phyloP scores from a whole-genome alignment of 140 eudicot genomes.

The Senecio squalidus region DNA sequence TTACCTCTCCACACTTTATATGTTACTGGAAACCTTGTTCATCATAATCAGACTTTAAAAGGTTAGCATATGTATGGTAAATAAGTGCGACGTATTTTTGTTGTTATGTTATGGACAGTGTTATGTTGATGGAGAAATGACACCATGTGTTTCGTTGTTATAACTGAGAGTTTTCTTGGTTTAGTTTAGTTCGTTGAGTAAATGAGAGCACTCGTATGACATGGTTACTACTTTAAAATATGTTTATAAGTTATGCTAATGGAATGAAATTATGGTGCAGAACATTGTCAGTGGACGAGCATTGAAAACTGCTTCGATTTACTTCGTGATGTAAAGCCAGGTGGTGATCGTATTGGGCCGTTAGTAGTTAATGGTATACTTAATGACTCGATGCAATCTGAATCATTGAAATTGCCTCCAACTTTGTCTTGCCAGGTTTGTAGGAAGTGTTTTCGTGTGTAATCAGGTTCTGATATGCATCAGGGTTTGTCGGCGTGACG shows the following conservation, averaged over 20 bases:
- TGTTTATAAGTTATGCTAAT: not conserved
- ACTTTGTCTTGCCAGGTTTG: conserved; percentile 65
- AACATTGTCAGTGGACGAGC: conserved; percentile 60
- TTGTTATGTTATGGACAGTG: too few relatives aligned
- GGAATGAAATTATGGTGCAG: conserved; percentile 30
- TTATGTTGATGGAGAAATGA: too few relatives aligned
- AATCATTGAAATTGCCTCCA: conserved; percentile 37
- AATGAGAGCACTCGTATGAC: not conserved
- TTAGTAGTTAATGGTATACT: conserved; percentile 57
- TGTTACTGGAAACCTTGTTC: conserved; percentile 34
- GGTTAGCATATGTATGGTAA: conserved; percentile 38
- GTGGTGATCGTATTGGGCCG: conserved; percentile 66
- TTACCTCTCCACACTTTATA: conserved; percentile 50
- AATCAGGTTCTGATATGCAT: not conserved
- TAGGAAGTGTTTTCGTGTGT: not conserved
- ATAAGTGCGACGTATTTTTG: too few relatives aligned
- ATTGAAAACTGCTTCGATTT: conserved; percentile 34
- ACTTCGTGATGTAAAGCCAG: conserved; percentile 56
- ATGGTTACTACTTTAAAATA: not conserved
- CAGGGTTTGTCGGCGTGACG: not conserved
- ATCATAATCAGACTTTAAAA: conserved; percentile 29
- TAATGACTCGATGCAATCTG: conserved; percentile 31
- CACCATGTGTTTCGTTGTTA: too few relatives aligned
- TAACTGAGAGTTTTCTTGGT: too few relatives aligned
- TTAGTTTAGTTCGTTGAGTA: too few relatives aligned